Base-by-base conservation (phyloP, 306 rosid species). In the Lathyrus sativus region DNA sequence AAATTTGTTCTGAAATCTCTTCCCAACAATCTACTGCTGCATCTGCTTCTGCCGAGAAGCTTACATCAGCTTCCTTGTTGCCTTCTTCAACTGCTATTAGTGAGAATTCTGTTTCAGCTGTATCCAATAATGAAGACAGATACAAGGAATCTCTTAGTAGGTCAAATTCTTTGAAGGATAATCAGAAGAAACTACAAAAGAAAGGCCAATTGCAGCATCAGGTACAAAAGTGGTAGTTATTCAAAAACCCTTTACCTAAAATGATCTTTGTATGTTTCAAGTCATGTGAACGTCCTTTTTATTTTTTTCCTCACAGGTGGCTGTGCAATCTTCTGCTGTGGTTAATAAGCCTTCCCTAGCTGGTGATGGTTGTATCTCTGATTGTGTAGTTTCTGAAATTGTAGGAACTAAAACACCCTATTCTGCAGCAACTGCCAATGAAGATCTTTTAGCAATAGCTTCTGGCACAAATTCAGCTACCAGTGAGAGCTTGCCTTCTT, bases 111-210 rank as follows among this genome's bases (percentile, higher is more conserved):
- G 73, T 57, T 41, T 70, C 76, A 14, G 83, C 43, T 79, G 72
- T 48, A 55, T 60, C 74, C 41, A 60, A 53, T 53, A 73, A 67
- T 56, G 90, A 93, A 51, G 78, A 74, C 43, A 77, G 71, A 61
- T 76, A 64, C 45, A 79, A 80, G 67, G 96, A 88, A 77, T 71
- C 78, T 50, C 78, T 85, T 53, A 71, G 83, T 11, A 80, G 85
- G 76, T 83, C 96, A 7, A 82, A 85, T 74, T 85, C 89, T 56
- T 58, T 82, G 43, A 83, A 81, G 77, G 96, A 88, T 74, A 82
- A 79, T 75, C 84, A 83, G 76, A 87, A 78, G 82, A 84, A 84
- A 70, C 18, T 65, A 44, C 78, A 67, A 67, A 84, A 75, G 82
- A 82, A 78, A 81, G 91, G 77, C 17, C 90, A 78, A 66, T 33